Evolutionary conservation across 331 rosid species (phyloP), one percentile per base, ranked within the genome.

Genomic region (Malus hybrid): DNA sequence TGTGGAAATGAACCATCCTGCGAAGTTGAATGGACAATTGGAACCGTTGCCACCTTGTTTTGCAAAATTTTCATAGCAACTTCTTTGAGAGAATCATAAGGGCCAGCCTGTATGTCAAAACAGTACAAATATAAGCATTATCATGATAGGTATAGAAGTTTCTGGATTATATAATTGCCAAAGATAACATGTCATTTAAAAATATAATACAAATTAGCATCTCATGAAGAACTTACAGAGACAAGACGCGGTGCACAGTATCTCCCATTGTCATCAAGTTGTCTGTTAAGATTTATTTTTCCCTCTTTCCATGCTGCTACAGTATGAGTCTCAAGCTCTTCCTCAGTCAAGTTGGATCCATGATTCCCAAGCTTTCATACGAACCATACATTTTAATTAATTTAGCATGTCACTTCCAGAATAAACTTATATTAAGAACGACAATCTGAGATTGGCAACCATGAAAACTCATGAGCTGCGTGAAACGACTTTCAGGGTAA

Each of bases 261-360:
- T 86, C 83, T 85, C 69, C 83, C 92, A 71, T 83, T 83, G 70
- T 80, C 84, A 59, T 86, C 87, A 71, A 83, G 63, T 77, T 80
- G 79, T 80, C 87, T 69, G 46, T 34, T 72, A 52, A 70, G 85
- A 59, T 77, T 85, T 63, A 81, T 66, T 72, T 93, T 93, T 19
- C 88, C 92, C 82, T 82, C 93, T 86, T 93, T 93, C 97, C 97
- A 93, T 32, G 93, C 96, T 24, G 88, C 89, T 77, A 93, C 83
- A 64, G 97, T 90, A 86, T 90, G 96, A 77, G 88, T 93, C 78
- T 90, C 94, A 42, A 93, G 93, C 85, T 93, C 86, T 81, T 93
- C 96, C 85, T 90, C 96, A 2, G 96, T 85, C 87, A 93, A 77
- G 81, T 82, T 85, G 82, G 96, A 82, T 68, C 93, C 96, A 83